phyloP scores from a whole-genome alignment of 306 rosid genomes.

The Castanospermum australe region DNA sequence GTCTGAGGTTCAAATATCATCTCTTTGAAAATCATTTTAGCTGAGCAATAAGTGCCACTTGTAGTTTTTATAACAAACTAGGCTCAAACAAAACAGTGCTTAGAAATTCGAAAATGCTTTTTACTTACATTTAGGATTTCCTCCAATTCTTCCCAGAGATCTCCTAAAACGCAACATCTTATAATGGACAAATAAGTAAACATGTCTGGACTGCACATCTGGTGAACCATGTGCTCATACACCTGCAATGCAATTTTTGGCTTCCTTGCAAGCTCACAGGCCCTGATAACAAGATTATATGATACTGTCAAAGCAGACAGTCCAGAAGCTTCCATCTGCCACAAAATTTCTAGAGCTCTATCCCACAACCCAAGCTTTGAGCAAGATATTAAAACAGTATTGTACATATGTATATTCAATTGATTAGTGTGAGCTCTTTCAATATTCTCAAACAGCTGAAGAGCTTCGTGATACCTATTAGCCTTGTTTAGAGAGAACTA shows the following conservation, averaged over 20 bases:
- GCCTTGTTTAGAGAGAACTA: slow-evolving; percentile 61
- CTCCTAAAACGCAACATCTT: slow-evolving; percentile 74
- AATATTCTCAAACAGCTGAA: slow-evolving; percentile 65
- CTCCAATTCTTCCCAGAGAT: slow-evolving; percentile 74
- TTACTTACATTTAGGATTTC: slow-evolving; percentile 68
- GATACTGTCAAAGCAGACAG: slow-evolving; percentile 52
- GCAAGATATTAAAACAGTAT: slow-evolving; percentile 69
- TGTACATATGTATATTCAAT: slow-evolving; percentile 62
- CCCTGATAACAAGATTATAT: slow-evolving; percentile 71
- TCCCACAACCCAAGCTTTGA: slow-evolving; percentile 83
- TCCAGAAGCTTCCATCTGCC: slow-evolving; percentile 79
- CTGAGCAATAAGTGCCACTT: not conserved
- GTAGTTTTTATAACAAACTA: slow-evolving; percentile 1
- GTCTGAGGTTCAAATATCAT: not conserved
- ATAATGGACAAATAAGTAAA: slow-evolving; percentile 65
- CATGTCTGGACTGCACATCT: slow-evolving; percentile 60
- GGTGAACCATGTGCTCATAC: slow-evolving; percentile 80
- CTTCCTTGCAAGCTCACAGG: slow-evolving; percentile 76
- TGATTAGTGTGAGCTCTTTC: slow-evolving; percentile 33
- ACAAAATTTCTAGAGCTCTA: slow-evolving; percentile 69
- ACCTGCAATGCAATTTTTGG: slow-evolving; percentile 79
- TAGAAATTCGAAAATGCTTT: slow-evolving; percentile 16
- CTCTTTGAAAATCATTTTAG: not conserved
- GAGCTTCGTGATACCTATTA: slow-evolving; percentile 50
- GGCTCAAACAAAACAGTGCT: slow-evolving; percentile 5